Conservation (phyloP, 257 asterid genomes). For the Knoxia roxburghii region DNA sequence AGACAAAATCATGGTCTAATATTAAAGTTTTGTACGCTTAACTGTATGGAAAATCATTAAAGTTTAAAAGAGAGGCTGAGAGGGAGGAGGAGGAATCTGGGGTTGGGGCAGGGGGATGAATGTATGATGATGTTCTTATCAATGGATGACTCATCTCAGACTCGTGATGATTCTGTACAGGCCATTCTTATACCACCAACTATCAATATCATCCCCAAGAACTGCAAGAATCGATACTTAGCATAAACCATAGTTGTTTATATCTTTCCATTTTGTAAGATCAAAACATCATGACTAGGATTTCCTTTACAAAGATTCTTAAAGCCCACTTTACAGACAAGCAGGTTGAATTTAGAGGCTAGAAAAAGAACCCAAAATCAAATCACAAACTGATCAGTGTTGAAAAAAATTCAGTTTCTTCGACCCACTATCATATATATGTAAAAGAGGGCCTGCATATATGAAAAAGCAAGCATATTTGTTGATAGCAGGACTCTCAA, state of each 20-base stretch:
- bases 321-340: constrained; percentile 21
- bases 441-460: background rate
- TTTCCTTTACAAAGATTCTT: constrained; percentile 19
- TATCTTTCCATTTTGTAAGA: too few species aligned
- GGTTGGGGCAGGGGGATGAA: too few species aligned
- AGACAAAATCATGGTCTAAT: too few species aligned
- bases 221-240: background rate
- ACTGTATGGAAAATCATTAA: too few species aligned
- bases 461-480: too few species aligned
- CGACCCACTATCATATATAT: constrained; percentile 1
- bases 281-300: constrained; percentile 14
- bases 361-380: constrained; percentile 5
- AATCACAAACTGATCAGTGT: constrained; percentile 4
- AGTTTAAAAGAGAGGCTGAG: too few species aligned
- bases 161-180: too few species aligned
- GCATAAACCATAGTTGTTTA: background rate
- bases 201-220: constrained; percentile 2
- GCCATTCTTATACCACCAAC: too few species aligned
- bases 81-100: too few species aligned
- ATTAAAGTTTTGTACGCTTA: too few species aligned
- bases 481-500: background rate
- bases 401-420: constrained; percentile 10
- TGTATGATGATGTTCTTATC: too few species aligned
- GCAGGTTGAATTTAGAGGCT: constrained; percentile 12
- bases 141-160: too few species aligned